A percentile compares a stretch with the other conserved stretches of the same genome.
Conservation (phyloP, 805 yeast species). For the Wickerhamomyces queroliae region DNA sequence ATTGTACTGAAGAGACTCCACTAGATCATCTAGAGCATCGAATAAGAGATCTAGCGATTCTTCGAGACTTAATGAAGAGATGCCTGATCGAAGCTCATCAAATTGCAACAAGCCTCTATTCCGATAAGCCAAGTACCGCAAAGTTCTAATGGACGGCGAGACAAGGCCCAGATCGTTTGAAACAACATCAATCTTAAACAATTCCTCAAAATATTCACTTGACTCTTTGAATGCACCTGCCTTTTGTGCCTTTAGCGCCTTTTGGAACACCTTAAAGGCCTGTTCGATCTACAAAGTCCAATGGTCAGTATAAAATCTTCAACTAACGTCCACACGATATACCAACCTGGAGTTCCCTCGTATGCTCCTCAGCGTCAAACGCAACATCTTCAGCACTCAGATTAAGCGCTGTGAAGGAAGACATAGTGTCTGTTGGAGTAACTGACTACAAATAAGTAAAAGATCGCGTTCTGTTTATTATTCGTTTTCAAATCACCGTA, state of each 20-base stretch:
- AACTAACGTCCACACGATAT: neutral
- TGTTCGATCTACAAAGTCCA: slow-evolving; percentile 46
- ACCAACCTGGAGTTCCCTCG: slow-evolving; percentile 75
- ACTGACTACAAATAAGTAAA: too few relatives aligned
- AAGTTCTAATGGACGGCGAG: slow-evolving; percentile 66
- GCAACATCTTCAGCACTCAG: slow-evolving; percentile 62
- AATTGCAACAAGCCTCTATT: slow-evolving; percentile 75
- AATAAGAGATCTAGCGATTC: slow-evolving; percentile 11
- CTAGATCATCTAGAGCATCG: slow-evolving; percentile 50
- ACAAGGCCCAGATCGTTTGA: slow-evolving; percentile 33
- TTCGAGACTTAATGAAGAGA: slow-evolving; percentile 7
- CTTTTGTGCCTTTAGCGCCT: slow-evolving; percentile 62
- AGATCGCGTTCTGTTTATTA: too few relatives aligned
- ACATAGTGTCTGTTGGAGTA: too few relatives aligned
- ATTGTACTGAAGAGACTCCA: slow-evolving; percentile 57
- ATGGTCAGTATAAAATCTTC: neutral
- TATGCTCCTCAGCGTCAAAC: slow-evolving; percentile 79
- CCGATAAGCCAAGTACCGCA: slow-evolving; percentile 73
- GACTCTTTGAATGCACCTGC: slow-evolving; percentile 43
- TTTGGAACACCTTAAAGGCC: slow-evolving; percentile 70
- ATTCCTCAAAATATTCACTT: slow-evolving; percentile 44
- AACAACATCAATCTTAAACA: slow-evolving; percentile 68
- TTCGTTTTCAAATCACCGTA: too few relatives aligned
- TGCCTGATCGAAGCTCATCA: slow-evolving; percentile 22
- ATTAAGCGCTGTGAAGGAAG: slow-evolving; percentile 71